Percentiles rank a stretch among this genome's conserved stretches.
Evolutionary conservation across 2,329 filamentous ascomycete species (phyloP).

Genomic region (Xylaria multiplex): DNA sequence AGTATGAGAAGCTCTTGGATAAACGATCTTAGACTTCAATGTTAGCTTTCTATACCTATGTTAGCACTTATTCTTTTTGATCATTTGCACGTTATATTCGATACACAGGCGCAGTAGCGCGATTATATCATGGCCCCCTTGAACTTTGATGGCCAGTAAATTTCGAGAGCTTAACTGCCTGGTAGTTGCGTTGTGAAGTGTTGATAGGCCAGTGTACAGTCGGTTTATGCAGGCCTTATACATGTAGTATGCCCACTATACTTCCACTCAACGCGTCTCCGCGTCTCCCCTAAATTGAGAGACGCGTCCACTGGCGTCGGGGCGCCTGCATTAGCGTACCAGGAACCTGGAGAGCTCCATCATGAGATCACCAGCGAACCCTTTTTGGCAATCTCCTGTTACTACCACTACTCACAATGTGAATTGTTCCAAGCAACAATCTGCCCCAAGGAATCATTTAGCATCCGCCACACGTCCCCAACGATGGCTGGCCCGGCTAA

Average conservation of each 20-base stretch:
- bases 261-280: slow-evolving; percentile 33
- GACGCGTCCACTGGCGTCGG: slow-evolving; percentile 29
- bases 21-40: no score
- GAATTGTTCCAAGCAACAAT: slow-evolving; percentile 15
- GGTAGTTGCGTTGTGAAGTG: no score
- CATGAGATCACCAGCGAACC: slow-evolving; percentile 24
- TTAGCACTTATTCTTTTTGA: no score
- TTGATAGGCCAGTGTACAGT: no score
- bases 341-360: slow-evolving; percentile 30
- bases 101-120: no score
- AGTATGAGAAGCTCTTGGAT: no score
- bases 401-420: slow-evolving; percentile 17
- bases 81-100: no score
- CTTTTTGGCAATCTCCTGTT: not conserved
- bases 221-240: no score
- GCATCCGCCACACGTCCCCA: slow-evolving; percentile 16
- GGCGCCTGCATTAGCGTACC: slow-evolving; percentile 36
- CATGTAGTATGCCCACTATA: not conserved
- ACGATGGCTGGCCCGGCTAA: slow-evolving; percentile 55
- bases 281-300: slow-evolving; percentile 17
- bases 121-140: no score
- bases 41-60: no score
- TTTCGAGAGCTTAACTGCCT: no score
- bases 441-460: slow-evolving; percentile 10
- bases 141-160: no score